A percentile compares a stretch with the other conserved stretches of the same genome.
Evolutionary conservation across 140 eudicot species (phyloP).

Genomic region (Bidens hawaiensis): DNA sequence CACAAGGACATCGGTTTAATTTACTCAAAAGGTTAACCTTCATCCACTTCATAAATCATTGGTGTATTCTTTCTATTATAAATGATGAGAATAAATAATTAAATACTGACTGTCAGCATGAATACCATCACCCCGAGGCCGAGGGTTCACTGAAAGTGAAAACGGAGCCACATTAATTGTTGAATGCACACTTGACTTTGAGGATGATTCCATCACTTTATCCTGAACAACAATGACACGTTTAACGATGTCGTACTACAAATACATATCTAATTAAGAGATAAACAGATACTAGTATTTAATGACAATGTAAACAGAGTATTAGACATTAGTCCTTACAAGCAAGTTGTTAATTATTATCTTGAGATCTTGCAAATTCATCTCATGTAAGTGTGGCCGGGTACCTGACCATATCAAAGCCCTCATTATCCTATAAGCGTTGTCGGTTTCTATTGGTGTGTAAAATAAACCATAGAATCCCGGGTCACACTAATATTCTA

Average conservation of each 20-base stretch:
- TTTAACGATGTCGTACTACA: slow-evolving; percentile 5
- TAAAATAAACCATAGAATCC: slow-evolving; percentile 14
- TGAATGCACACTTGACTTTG: slow-evolving; percentile 35
- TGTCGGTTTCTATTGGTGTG: neutral
- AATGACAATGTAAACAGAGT: slow-evolving; percentile 28
- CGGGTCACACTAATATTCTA: slow-evolving; percentile 8
- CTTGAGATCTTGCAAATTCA: slow-evolving; percentile 37
- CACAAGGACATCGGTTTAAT: no score
- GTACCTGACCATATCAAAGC: slow-evolving; percentile 43
- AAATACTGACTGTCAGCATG: slow-evolving; percentile 44
- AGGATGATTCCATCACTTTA: slow-evolving; percentile 39
- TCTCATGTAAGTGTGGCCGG: slow-evolving; percentile 38
- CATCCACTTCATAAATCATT: no score
- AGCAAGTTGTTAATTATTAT: slow-evolving; percentile 34
- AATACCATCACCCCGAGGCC: slow-evolving; percentile 27
- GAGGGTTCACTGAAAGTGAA: slow-evolving; percentile 28
- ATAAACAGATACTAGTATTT: slow-evolving; percentile 14
- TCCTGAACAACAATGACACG: slow-evolving; percentile 36
- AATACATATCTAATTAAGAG: neutral
- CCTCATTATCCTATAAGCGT: slow-evolving; percentile 39
- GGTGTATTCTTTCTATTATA: no score
- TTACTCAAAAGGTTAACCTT: no score
- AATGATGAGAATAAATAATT: neutral
- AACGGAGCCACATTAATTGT: slow-evolving; percentile 36
- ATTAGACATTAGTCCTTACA: slow-evolving; percentile 39